Base-by-base conservation (phyloP, 1,284 basidiomycete genomes). In the Cutaneotrichosporon sp. region DNA sequence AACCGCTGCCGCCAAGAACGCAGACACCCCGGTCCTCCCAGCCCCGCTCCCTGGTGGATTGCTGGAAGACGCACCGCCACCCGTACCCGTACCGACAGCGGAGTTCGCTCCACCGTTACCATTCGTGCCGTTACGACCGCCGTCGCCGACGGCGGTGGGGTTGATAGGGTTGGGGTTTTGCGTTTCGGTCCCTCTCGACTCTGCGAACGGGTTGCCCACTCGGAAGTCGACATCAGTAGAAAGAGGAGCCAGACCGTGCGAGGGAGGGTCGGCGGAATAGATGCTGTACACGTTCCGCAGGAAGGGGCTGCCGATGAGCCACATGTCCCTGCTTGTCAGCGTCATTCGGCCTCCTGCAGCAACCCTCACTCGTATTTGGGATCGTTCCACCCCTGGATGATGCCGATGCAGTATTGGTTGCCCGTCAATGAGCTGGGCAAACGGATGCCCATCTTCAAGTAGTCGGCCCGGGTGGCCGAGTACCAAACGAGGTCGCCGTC, bases 231-330 rank as follows among this genome's bases (percentile, higher is more conserved):
- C 45, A 6, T 12, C 20, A 2, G 14, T 25, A 5, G 33, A 9
- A 25, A 75, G 59, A 14, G 76, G 53, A 5, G 90, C 90, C 64
- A 94, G 92, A 0, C 91, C 90, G 46, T 93, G 82, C 2, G 87
- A 83, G 0, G 85, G 74, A 0, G 89, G 87, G 19, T 77, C 72
- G 59, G 83, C 85, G 31, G 87, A 81, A 76, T 85, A 93, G 5
- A 90, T 86, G 0, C 87, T 84, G 75, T 91, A 94, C 0, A 90
- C 88, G 65, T 92, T 93, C 81, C 93, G 96, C 79, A 80, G 43
- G 31, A 68, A 69, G 20, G 71, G 66, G 52, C 67, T 70, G 8
- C 74, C 74, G 5, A 75, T 64, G 45, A 74, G 67, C 72, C 90
- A 96, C n/a, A 12, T 5, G 35, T 48, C 4, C 12, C 38, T 41